phyloP scores from a whole-genome alignment of 345 rosid species.

The Eucalyptus marginata region DNA sequence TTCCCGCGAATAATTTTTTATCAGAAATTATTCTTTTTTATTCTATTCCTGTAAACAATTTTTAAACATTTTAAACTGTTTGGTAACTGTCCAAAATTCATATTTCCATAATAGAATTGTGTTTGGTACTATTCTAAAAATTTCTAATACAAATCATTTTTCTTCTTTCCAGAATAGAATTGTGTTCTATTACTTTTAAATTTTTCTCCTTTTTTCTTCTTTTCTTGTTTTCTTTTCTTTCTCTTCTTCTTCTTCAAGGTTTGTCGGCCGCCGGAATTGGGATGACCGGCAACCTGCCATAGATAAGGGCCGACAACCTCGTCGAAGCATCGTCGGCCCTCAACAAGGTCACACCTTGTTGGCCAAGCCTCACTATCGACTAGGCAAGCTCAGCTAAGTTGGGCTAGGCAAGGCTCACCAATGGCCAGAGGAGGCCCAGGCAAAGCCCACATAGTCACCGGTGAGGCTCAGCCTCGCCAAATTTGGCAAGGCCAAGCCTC shows the following conservation, averaged over 20 bases:
- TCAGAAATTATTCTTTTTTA: too few species aligned
- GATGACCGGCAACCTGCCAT: accelerated
- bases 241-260: too few species aligned
- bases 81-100: accelerated
- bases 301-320: accelerated
- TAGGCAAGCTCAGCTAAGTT: accelerated
- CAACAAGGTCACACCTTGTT: accelerated
- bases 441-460: too few species aligned
- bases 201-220: accelerated
- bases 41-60: accelerated
- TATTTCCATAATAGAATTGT: accelerated
- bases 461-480: too few species aligned
- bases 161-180: too few species aligned
- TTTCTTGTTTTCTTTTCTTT: too few species aligned
- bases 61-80: accelerated
- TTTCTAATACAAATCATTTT: too few species aligned
- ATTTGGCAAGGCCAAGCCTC: too few species aligned
- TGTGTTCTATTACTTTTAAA: too few species aligned
- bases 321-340: accelerated
- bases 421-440: accelerated
- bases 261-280: accelerated
- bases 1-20: too few species aligned
- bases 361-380: accelerated
- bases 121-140: accelerated
- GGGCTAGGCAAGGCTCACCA: accelerated